phyloP scores from a whole-genome alignment of 768 basidiomycete genomes.

The Lactarius psammicola region DNA sequence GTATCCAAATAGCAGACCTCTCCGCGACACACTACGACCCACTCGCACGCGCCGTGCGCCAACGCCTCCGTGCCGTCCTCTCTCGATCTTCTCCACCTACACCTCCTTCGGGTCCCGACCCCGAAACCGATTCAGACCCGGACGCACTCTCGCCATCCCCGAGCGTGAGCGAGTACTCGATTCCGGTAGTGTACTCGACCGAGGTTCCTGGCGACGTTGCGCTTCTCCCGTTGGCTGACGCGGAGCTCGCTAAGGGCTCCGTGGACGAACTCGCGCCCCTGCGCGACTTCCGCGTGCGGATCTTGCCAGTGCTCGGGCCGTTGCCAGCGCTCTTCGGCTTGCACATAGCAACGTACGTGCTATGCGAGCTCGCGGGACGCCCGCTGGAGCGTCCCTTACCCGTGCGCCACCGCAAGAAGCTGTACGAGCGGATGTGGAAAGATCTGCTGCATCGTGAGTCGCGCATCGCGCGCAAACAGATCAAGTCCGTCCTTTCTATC shows the following conservation, averaged over 20 bases:
- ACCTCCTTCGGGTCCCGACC: neutral
- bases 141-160: conserved; percentile 33
- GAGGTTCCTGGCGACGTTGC: conserved; percentile 89
- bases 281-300: conserved; percentile 91
- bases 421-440: conserved; percentile 76
- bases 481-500: conserved; percentile 48
- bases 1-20: conserved; percentile 94
- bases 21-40: conserved; percentile 92
- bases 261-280: conserved; percentile 88
- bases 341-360: conserved; percentile 82
- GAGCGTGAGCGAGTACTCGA: conserved; percentile 49
- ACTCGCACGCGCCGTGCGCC: conserved; percentile 85
- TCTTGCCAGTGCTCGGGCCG: conserved; percentile 88
- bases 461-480: conserved; percentile 52
- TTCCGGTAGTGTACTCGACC: conserved; percentile 93
- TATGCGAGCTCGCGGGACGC: conserved; percentile 82
- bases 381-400: conserved; percentile 81
- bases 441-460: conserved; percentile 76
- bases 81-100: conserved; percentile 23
- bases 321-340: conserved; percentile 90
- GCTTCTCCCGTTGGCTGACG: conserved; percentile 85
- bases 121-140: neutral
- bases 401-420: conserved; percentile 79
- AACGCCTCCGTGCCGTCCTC: conserved; percentile 55
- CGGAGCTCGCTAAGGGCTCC: conserved; percentile 86